A percentile compares a stretch with the other conserved stretches of the same genome.
Evolutionary conservation across 2,329 filamentous ascomycete species (phyloP).

Genomic region (Cordyceps farinosa): DNA sequence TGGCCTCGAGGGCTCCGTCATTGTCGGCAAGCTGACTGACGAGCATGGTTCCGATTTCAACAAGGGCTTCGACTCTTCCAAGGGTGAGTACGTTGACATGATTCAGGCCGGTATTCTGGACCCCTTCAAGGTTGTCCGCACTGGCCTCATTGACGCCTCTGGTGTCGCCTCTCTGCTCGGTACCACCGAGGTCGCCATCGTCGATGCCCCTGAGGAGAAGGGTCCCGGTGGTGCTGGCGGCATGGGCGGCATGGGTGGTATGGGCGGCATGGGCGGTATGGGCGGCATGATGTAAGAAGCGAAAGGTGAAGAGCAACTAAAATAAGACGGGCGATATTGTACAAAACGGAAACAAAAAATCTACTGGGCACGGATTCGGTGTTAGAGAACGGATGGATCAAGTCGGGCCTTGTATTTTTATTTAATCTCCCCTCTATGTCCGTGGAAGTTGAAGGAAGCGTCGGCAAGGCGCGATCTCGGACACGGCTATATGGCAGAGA

Average conservation of each 20-base stretch:
- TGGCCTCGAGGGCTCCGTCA: constrained; percentile 88
- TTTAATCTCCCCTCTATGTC: constrained; percentile 19
- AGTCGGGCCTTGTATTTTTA: constrained; percentile 25
- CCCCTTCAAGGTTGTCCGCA: constrained; percentile 98
- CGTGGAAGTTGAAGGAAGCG: constrained; percentile 14
- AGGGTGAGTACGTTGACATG: constrained; percentile 99
- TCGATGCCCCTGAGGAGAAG: constrained; percentile 95
- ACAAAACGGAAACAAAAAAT: constrained; percentile 20
- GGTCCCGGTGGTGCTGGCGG: constrained; percentile 58
- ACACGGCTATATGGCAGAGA: constrained; percentile 14
- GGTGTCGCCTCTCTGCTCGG: constrained; percentile 96
- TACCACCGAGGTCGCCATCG: constrained; percentile 96
- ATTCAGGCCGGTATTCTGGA: constrained; percentile 95
- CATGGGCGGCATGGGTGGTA: constrained; percentile 65
- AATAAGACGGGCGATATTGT: constrained; percentile 14
- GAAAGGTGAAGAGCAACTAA: not conserved
- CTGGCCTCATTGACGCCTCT: constrained; percentile 87
- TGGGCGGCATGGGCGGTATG: constrained; percentile 59
- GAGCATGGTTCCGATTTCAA: constrained; percentile 92
- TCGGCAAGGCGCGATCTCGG: constrained; percentile 1
- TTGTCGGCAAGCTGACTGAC: constrained; percentile 96
- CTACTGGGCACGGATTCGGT: constrained; percentile 18
- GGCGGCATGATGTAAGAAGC: constrained; percentile 57
- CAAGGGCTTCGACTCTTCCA: constrained; percentile 94
- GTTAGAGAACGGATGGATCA: constrained; percentile 28